phyloP scores from a whole-genome alignment of 2,329 filamentous ascomycete species.

The Ceratocystis harringtonii region DNA sequence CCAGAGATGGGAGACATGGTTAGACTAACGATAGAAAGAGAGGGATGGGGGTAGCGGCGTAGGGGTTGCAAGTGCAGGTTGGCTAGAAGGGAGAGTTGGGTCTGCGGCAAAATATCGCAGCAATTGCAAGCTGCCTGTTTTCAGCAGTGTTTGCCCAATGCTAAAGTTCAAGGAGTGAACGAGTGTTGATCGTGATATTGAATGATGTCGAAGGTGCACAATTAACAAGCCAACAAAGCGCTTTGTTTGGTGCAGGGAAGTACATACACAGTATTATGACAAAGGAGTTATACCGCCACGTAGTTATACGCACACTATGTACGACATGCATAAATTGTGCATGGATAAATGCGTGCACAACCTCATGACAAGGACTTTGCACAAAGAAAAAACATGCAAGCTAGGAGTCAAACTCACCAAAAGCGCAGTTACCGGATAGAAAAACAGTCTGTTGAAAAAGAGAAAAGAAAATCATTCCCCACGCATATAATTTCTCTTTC shows the following conservation, averaged over 20 bases:
- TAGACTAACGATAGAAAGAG: neutral
- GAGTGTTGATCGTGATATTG: neutral
- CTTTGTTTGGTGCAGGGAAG: neutral
- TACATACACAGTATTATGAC: neutral
- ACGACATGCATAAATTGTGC: neutral
- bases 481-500: neutral
- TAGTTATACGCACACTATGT: too few species aligned
- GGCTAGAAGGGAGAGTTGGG: neutral
- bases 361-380: neutral
- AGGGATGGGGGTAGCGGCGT: neutral
- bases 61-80: neutral
- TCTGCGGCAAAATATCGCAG: neutral
- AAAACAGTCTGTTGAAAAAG: neutral
- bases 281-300: too few species aligned
- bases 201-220: neutral
- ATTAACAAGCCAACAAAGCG: neutral
- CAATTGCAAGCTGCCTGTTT: neutral
- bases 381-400: neutral
- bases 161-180: too few species aligned
- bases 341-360: neutral
- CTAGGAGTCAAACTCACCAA: neutral
- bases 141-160: neutral
- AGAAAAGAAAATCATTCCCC: neutral
- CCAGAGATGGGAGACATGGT: conserved; percentile 13
- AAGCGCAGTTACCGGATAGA: neutral